These are phyloP conservation scores for Calonectria crousiana DNA, from an alignment of 2,329 filamentous ascomycete genomes.

Conservation along the genomic window DNA sequence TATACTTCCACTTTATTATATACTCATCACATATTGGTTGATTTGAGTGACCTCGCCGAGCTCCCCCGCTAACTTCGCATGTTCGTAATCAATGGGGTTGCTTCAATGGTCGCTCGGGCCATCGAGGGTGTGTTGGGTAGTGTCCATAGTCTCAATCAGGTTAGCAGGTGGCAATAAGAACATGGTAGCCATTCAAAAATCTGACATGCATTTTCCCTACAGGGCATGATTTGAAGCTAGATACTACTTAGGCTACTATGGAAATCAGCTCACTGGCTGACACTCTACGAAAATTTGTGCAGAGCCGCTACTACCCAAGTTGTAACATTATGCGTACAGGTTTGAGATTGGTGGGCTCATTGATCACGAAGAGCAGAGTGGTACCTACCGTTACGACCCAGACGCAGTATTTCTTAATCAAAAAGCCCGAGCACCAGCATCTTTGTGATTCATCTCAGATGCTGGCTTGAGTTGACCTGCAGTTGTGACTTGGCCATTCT, in stretches of 20 bases:
- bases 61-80: not conserved
- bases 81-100: slow-evolving; percentile 4
- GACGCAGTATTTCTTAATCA: not conserved
- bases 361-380: not conserved
- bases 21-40: not conserved
- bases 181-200: not conserved
- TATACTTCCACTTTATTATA: not conserved
- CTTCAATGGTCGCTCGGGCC: not conserved
- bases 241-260: not conserved
- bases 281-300: not conserved
- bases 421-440: not conserved
- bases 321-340: not conserved
- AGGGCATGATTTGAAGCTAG: not conserved
- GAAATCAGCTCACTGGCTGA: not conserved
- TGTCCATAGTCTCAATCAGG: not conserved
- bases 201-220: not conserved
- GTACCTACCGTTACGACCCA: not conserved
- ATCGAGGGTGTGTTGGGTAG: not conserved
- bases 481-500: too few species aligned
- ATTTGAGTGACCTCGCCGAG: not conserved
- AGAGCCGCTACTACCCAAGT: not conserved
- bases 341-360: not conserved
- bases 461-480: too few species aligned
- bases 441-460: too few species aligned
- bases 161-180: not conserved